Conservation (phyloP, 345 rosid genomes). For the Salix exigua region DNA sequence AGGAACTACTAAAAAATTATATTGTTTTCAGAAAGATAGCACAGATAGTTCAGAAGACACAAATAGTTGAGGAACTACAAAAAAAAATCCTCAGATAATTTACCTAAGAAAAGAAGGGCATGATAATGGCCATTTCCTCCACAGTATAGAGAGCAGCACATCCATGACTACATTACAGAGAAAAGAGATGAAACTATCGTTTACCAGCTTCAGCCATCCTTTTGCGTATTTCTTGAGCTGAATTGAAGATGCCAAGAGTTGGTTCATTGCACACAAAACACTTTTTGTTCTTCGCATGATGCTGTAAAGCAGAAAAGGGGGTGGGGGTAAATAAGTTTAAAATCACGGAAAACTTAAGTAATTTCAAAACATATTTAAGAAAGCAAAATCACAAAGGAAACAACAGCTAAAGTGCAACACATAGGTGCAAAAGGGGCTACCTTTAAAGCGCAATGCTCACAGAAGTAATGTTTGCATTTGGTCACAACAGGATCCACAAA, state of each 20-base stretch:
- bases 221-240: constrained; percentile 71
- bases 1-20: background rate
- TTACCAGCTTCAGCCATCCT: constrained; percentile 45
- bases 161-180: background rate
- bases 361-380: background rate
- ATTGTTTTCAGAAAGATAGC: background rate
- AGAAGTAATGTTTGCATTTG: constrained; percentile 84
- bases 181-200: background rate
- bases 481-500: constrained; percentile 85
- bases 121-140: background rate
- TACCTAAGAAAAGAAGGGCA: background rate
- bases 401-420: background rate
- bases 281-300: constrained; percentile 82
- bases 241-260: constrained; percentile 73
- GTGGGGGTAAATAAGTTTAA: background rate
- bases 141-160: too few relatives aligned
- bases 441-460: constrained; percentile 93
- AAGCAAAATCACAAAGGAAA: background rate
- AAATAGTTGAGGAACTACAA: background rate
- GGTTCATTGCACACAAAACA: constrained; percentile 86
- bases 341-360: background rate
- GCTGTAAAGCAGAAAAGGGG: constrained; percentile 39
- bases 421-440: constrained; percentile 21
- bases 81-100: background rate
- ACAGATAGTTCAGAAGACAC: background rate